These are phyloP conservation scores for Oryza coarctata DNA, from an alignment of 176 grass and related monocot genomes.

Conservation along the genomic window DNA sequence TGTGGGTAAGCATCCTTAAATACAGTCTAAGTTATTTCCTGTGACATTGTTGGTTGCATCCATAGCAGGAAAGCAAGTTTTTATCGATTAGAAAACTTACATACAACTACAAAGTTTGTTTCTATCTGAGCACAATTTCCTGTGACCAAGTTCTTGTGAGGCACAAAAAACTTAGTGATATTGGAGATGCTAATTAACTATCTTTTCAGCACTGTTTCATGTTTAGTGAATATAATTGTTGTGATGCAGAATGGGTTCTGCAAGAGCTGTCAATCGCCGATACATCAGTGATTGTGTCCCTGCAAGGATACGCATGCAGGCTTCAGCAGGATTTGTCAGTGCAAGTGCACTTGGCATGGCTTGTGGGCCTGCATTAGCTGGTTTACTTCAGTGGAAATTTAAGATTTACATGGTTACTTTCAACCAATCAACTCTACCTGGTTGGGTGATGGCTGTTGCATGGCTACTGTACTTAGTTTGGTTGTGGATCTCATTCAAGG, in stretches of 20 bases:
- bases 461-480: slow-evolving; percentile 86
- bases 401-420: slow-evolving; percentile 80
- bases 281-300: slow-evolving; percentile 99
- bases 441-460: slow-evolving; percentile 96
- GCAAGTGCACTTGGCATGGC: slow-evolving; percentile 98
- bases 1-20: slow-evolving; percentile 65
- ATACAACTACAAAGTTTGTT: slow-evolving; percentile 10
- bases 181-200: neutral
- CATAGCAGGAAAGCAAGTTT: neutral
- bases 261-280: slow-evolving; percentile 89
- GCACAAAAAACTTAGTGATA: neutral
- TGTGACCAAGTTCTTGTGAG: neutral
- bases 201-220: neutral
- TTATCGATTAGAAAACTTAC: neutral
- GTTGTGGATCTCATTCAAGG: slow-evolving; percentile 83
- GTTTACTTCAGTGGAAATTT: slow-evolving; percentile 90
- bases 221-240: slow-evolving; percentile 16
- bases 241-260: slow-evolving; percentile 77
- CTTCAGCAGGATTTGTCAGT: slow-evolving; percentile 93
- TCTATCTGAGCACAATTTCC: neutral
- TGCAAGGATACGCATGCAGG: slow-evolving; percentile 86
- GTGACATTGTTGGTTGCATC: neutral
- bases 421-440: slow-evolving; percentile 89
- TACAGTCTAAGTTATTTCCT: neutral
- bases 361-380: slow-evolving; percentile 93